Percentiles rank a stretch among this genome's conserved stretches.
Conservation (phyloP, 129 eudicot species). For the Flaveria trinervia region DNA sequence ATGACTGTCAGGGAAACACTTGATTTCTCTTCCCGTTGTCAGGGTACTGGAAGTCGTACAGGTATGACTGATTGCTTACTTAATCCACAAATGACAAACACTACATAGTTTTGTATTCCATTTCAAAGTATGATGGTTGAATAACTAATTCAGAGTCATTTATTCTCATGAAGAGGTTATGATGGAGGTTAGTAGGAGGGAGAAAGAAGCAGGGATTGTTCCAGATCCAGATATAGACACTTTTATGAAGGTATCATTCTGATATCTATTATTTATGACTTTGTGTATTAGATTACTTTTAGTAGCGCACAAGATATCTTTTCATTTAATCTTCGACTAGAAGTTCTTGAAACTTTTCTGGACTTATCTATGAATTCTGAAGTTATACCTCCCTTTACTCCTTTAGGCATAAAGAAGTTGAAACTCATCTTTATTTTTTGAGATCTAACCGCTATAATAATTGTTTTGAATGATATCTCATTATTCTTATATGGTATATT, state of each 20-base stretch:
- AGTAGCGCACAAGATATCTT: background rate
- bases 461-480: background rate
- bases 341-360: background rate
- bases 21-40: constrained; percentile 52
- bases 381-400: constrained; percentile 12
- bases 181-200: constrained; percentile 53
- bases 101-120: background rate
- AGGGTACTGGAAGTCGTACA: constrained; percentile 53
- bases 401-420: too few relatives aligned
- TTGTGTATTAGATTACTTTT: background rate
- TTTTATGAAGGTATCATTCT: constrained; percentile 45
- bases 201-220: constrained; percentile 48
- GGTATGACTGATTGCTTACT: constrained; percentile 35
- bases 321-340: background rate
- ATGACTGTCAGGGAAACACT: constrained; percentile 63
- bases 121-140: background rate
- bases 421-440: too few relatives aligned
- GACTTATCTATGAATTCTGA: background rate
- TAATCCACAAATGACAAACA: background rate
- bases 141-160: constrained; percentile 9
- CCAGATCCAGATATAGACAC: constrained; percentile 61
- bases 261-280: background rate
- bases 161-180: constrained; percentile 33
- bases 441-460: background rate
- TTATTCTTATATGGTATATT: background rate